These are phyloP conservation scores for Xylariaceae sp. DNA, from an alignment of 2,329 filamentous ascomycete genomes.

Conservation along the genomic window DNA sequence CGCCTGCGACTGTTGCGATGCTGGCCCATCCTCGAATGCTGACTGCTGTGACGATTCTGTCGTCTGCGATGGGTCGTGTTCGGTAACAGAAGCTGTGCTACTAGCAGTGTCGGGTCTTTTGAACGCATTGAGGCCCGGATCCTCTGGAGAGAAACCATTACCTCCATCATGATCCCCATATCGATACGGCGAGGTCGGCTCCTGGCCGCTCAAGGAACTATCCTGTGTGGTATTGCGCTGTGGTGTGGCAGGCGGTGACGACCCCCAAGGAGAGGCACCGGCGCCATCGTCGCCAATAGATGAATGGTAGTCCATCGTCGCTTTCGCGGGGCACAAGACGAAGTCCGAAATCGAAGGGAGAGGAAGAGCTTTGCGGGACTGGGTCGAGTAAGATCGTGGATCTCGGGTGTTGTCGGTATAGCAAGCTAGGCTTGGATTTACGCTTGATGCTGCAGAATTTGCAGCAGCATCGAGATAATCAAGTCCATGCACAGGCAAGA, in stretches of 20 bases:
- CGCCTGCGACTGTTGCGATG: constrained; percentile 18
- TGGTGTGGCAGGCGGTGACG: constrained; percentile 48
- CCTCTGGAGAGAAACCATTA: constrained; percentile 38
- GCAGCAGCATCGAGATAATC: too few relatives aligned
- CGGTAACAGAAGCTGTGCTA: constrained; percentile 39
- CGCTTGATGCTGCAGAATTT: too few relatives aligned
- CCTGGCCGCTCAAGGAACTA: constrained; percentile 35
- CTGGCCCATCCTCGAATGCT: constrained; percentile 18
- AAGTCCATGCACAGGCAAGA: neutral
- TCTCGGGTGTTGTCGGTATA: too few relatives aligned
- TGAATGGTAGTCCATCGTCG: constrained; percentile 54
- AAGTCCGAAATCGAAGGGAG: constrained; percentile 1
- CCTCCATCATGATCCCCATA: constrained; percentile 37
- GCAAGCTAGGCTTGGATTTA: too few relatives aligned
- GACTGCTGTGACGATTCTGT: constrained; percentile 26
- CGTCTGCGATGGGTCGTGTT: constrained; percentile 32
- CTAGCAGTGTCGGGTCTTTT: constrained; percentile 43
- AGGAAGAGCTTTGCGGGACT: too few relatives aligned
- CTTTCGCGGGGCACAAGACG: neutral
- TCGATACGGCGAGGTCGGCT: constrained; percentile 36
- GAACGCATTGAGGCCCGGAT: constrained; percentile 36
- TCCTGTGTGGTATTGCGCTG: constrained; percentile 42
- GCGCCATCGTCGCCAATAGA: constrained; percentile 48
- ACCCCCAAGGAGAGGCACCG: constrained; percentile 53
- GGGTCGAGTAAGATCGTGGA: too few relatives aligned